Conservation (phyloP, 148 eudicot species). For the Spergularia marina region DNA sequence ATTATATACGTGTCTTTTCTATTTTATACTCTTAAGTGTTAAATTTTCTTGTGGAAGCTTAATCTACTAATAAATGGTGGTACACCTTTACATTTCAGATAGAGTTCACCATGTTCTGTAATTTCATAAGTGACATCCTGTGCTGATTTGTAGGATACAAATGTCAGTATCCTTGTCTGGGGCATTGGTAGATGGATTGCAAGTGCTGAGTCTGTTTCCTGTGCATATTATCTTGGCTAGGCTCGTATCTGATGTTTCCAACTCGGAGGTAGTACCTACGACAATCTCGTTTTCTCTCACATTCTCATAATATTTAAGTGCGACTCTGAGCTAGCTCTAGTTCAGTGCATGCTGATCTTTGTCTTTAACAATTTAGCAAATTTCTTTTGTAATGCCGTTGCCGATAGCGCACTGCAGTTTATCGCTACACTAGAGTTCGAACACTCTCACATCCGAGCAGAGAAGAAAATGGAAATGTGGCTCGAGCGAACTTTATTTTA, state of each 20-base stretch:
- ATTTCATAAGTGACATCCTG: not conserved
- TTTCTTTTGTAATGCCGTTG: slow-evolving; percentile 37
- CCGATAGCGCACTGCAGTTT: slow-evolving; percentile 76
- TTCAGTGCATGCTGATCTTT: not conserved
- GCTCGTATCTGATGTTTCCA: slow-evolving; percentile 42
- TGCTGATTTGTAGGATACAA: slow-evolving; percentile 52
- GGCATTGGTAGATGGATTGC: slow-evolving; percentile 45
- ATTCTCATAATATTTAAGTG: not conserved
- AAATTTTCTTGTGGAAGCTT: not conserved
- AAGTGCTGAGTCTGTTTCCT: slow-evolving; percentile 58
- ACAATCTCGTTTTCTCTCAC: slow-evolving; percentile 4
- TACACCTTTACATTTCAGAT: not conserved
- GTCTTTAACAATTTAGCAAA: slow-evolving; percentile 18
- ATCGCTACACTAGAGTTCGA: slow-evolving; percentile 59
- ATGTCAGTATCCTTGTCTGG: slow-evolving; percentile 69
- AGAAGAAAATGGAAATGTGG: slow-evolving; percentile 40
- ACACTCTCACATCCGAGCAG: slow-evolving; percentile 44
- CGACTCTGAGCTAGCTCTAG: not conserved
- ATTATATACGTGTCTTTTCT: not conserved
- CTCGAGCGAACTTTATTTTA: slow-evolving; percentile 60
- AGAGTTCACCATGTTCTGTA: not conserved
- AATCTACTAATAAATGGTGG: not conserved
- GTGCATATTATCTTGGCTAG: slow-evolving; percentile 72
- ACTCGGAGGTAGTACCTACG: slow-evolving; percentile 52
- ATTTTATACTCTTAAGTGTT: not conserved